Evolutionary conservation across 495 filamentous ascomycete genomes (phyloP).

Genomic region (Schizothecium vesticola): DNA sequence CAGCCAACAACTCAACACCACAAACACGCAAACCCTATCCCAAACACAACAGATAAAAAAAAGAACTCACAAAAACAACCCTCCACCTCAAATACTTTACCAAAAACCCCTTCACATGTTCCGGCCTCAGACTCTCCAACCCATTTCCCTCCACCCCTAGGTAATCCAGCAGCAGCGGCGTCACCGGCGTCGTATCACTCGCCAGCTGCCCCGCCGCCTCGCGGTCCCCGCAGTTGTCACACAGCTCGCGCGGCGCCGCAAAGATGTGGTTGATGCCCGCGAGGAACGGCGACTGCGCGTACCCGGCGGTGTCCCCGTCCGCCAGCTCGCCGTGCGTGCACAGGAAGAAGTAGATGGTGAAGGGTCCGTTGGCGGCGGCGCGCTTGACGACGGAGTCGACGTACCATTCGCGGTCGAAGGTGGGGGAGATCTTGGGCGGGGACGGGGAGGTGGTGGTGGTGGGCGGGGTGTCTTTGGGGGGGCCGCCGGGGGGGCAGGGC

Average conservation of each 20-base stretch:
- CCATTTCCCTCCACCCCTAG: background rate
- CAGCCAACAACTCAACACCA: background rate
- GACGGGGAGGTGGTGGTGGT: background rate
- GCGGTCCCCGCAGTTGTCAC: background rate
- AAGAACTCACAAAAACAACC: constrained; percentile 15
- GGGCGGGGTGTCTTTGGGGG: background rate
- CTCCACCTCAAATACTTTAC: constrained; percentile 18
- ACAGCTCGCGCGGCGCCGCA: background rate
- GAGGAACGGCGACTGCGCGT: background rate
- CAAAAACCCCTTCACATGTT: constrained; percentile 1
- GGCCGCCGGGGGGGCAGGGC: background rate
- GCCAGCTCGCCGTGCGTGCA: background rate
- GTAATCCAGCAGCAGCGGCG: background rate
- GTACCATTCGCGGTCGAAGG: constrained; percentile 7
- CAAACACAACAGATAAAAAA: too few relatives aligned
- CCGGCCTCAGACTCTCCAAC: constrained; percentile 2
- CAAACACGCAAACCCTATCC: too few relatives aligned
- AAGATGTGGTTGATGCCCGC: constrained; percentile 4
- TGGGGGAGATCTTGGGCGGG: background rate
- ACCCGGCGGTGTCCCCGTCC: background rate
- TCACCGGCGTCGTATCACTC: background rate
- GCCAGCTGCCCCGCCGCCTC: background rate
- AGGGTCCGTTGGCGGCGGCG: background rate
- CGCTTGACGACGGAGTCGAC: background rate
- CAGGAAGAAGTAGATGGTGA: constrained; percentile 9